phyloP scores from a whole-genome alignment of 2,329 filamentous ascomycete species.

The Pseudonectria foliicola region DNA sequence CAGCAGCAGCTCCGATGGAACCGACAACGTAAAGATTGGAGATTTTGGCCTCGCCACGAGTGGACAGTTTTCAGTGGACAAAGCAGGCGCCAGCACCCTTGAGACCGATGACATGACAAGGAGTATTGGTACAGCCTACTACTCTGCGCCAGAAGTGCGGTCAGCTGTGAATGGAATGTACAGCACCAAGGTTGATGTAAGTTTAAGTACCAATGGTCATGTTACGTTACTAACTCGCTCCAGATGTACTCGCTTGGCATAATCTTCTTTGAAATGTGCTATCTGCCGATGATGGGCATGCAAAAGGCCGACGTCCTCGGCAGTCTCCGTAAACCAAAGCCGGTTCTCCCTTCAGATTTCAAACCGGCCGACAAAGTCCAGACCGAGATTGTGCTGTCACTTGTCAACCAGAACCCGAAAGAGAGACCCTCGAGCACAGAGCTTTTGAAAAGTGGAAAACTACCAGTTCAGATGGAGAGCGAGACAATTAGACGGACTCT shows the following conservation, averaged over 20 bases:
- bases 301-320: constrained; percentile 59
- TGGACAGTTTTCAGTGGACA: constrained; percentile 65
- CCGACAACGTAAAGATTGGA: constrained; percentile 88
- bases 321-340: constrained; percentile 58
- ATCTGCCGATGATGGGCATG: constrained; percentile 58
- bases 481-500: constrained; percentile 82
- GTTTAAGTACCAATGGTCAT: constrained; percentile 20
- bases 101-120: constrained; percentile 60
- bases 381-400: constrained; percentile 67
- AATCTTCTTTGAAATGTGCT: constrained; percentile 99
- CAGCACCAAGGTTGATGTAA: constrained; percentile 83
- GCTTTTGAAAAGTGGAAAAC: constrained; percentile 74
- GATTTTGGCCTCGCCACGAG: constrained; percentile 94
- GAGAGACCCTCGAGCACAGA: constrained; percentile 77
- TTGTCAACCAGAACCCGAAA: constrained; percentile 76
- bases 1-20: constrained; percentile 56
- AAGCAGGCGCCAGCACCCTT: constrained; percentile 31
- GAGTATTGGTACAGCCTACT: constrained; percentile 73
- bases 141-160: constrained; percentile 86
- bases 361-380: constrained; percentile 63
- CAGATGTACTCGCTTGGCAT: constrained; percentile 94
- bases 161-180: constrained; percentile 70
- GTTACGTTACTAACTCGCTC: constrained; percentile 5
- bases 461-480: constrained; percentile 88
- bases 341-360: constrained; percentile 68